A percentile compares a stretch with the other conserved stretches of the same genome.
phyloP scores from a whole-genome alignment of 2,329 filamentous ascomycete genomes.

The Dactylellina cionopaga region DNA sequence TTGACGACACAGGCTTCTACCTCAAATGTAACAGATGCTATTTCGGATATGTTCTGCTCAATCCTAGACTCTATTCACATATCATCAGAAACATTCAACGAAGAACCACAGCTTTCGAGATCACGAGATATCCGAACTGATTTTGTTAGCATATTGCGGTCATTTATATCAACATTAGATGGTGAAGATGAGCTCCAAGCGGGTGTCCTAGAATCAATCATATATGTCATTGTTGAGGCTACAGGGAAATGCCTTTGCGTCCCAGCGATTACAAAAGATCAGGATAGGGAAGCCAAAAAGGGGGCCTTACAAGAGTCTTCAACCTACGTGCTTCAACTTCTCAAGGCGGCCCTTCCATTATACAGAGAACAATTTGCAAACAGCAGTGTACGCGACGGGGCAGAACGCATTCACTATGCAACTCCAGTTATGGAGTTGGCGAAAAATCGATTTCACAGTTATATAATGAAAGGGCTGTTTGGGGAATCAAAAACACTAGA shows the following conservation, averaged over 20 bases:
- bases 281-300: background rate
- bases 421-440: slow-evolving; percentile 18
- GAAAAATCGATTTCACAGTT: slow-evolving; percentile 31
- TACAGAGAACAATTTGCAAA: slow-evolving; percentile 26
- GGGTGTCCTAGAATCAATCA: slow-evolving; percentile 52
- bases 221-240: slow-evolving; percentile 52
- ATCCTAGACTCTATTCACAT: slow-evolving; percentile 49
- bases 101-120: background rate
- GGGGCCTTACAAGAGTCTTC: slow-evolving; percentile 51
- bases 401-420: background rate
- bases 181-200: slow-evolving; percentile 36
- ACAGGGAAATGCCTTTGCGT: slow-evolving; percentile 43
- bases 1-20: background rate
- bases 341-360: slow-evolving; percentile 49
- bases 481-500: slow-evolving; percentile 20
- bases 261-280: background rate
- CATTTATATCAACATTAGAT: slow-evolving; percentile 40
- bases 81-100: slow-evolving; percentile 45
- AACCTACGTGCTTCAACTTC: slow-evolving; percentile 53
- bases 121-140: slow-evolving; percentile 50
- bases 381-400: background rate
- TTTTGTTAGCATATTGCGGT: slow-evolving; percentile 40
- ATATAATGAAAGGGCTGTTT: slow-evolving; percentile 39
- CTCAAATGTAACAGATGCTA: slow-evolving; percentile 3
- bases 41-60: slow-evolving; percentile 36